Evolutionary conservation across 2,329 filamentous ascomycete genomes (phyloP), one percentile per base, ranked within the genome.

Genomic region (Hortaea sp.): DNA sequence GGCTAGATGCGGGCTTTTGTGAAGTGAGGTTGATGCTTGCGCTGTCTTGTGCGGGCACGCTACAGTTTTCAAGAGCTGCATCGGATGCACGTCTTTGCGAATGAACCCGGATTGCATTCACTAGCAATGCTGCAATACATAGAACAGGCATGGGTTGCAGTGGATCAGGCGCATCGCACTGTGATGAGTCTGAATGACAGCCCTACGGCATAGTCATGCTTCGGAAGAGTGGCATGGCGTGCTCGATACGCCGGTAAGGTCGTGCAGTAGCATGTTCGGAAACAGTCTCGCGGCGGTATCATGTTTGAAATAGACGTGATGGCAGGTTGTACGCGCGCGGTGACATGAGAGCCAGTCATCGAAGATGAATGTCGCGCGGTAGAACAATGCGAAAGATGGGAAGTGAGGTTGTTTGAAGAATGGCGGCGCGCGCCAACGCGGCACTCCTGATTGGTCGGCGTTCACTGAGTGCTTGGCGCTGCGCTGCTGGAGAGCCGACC

Each of bases 181-280:
- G 20, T 20, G 20, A 20, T 20, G 20, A 20, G 20, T 20, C 20
- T 20, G 20, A 20, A 12, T 28, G 30, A 34, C 41, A 44, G 41
- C 41, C 34, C 29, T 41, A 39, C 41, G 42, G 40, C 41, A 29
- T 29, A 20, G 45, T 27, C 41, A 29, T 39, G 40, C 35, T 28
- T 11, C n/a, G 13, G 7, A 41, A 11, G 34, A 34, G 30, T 38
- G 42, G 35, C 29, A 31, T 37, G 30, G 9, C 28, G 12, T 34
- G 7, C 35, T 44, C 42, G 41, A 44, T 48, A 48, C 46, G 46
- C 46, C 41, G 34, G 39, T 12, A 35, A 43, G 13, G 41, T 42
- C 42, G 42, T 41, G 29, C 46, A 41, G 13, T 13, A 40, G 20
- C 6, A 11, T 11, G n/a, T n/a, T 31, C 29, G 30, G 28, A 32